Conservation (phyloP, 192 early-diverging fungal species). For the Gryganskiella cystojenkinii region DNA sequence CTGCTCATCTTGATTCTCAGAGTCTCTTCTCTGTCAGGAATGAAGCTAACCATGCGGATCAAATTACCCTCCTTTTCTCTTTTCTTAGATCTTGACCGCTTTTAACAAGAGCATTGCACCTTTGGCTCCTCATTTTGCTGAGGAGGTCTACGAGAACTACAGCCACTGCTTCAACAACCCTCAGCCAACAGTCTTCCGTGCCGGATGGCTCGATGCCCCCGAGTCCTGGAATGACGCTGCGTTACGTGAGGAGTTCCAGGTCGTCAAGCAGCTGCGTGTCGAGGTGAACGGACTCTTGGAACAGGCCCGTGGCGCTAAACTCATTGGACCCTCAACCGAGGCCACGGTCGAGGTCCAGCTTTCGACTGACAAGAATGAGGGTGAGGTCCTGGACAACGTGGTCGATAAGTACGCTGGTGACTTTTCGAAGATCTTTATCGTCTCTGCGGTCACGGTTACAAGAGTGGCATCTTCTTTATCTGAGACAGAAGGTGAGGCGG, state of each 20-base stretch:
- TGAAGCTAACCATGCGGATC: neutral
- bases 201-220: constrained; percentile 65
- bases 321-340: constrained; percentile 63
- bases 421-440: constrained; percentile 61
- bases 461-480: neutral
- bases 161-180: constrained; percentile 47
- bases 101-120: constrained; percentile 75
- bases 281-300: constrained; percentile 65
- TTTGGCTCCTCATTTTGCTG: constrained; percentile 71
- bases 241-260: constrained; percentile 55
- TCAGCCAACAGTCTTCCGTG: constrained; percentile 66
- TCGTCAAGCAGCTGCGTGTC: constrained; percentile 55
- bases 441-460: constrained; percentile 52
- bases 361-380: constrained; percentile 7
- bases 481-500: neutral
- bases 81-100: constrained; percentile 62
- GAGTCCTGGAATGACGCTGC: constrained; percentile 54
- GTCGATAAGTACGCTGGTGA: constrained; percentile 44
- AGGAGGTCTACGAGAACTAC: constrained; percentile 79
- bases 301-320: constrained; percentile 61
- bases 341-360: constrained; percentile 56
- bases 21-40: neutral
- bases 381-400: constrained; percentile 6
- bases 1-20: neutral
- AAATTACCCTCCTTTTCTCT: neutral